Base-by-base conservation (phyloP, 768 basidiomycete species). In the Termitomyces heimii region DNA sequence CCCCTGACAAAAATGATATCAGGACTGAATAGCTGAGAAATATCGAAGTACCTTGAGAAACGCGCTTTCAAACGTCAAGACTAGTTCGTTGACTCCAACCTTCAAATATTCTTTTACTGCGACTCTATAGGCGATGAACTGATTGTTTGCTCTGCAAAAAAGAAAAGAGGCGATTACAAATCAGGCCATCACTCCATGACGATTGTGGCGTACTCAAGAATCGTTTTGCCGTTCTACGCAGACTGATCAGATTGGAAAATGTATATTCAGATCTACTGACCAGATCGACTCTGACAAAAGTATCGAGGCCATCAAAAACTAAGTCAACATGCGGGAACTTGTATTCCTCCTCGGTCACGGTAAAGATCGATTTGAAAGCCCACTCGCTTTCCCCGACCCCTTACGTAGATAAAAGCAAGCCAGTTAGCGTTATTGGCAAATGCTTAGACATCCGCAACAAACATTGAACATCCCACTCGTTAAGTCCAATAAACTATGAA, bases 391-490 rank as follows among this genome's bases (percentile, higher is more conserved):
- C 94, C 34, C 92, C 93, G 39, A 97, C 76, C 95, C 94, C 93
- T 95, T 29, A 32, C 8, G 10, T 29, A 29, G 42, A 32, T 7
- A 8, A 31, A 58, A 34, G 39, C 26, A 45, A 12, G 43, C 18
- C 50, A 47, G 46, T 48, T 6, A 43, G 31, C 40, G n/a, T 28
- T 13, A 9, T 20, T 40, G 13, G 26, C 37, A 28, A 28, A 39
- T 59, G 20, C 6, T 40, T 39, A 31, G 50, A 55, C 28, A 37
- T 42, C 24, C 39, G 18, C 39, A 8, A 34, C 9, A 9, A 40
- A 92, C 93, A 95, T 74, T 96, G 94, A 14, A 93, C 87, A 63
- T 94, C 88, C 86, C 88, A 92, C 68, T 96, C 94, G 59, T 88
- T 79, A 58, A 93, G 73, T 12, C 87, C 90, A 44, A 89, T 62